These are phyloP conservation scores for Novakomyces olei DNA, from an alignment of 805 yeast species.

Conservation along the genomic window DNA sequence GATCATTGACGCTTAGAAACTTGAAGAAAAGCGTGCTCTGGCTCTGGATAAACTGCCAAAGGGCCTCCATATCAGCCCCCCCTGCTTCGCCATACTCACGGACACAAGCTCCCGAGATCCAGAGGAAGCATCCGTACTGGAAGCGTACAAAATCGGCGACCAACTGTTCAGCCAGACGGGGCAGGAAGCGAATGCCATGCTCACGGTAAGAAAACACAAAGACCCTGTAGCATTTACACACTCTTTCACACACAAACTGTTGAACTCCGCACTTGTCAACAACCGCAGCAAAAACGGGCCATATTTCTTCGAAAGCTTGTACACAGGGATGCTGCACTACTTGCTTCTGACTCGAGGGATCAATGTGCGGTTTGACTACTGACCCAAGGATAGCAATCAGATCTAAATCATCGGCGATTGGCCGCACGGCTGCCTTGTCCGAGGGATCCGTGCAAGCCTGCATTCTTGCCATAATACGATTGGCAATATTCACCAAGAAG, in stretches of 20 bases:
- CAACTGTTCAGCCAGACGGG: slow-evolving; percentile 41
- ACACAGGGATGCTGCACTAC: slow-evolving; percentile 24
- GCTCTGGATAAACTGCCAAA: slow-evolving; percentile 51
- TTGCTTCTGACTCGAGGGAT: too few relatives aligned
- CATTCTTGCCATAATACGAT: slow-evolving; percentile 11
- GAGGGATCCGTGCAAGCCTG: slow-evolving; percentile 13
- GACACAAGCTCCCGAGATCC: slow-evolving; percentile 63
- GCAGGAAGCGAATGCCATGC: slow-evolving; percentile 35
- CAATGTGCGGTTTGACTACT: slow-evolving; percentile 21
- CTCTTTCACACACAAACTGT: slow-evolving; percentile 47
- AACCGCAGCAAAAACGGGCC: slow-evolving; percentile 34
- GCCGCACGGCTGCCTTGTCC: slow-evolving; percentile 19
- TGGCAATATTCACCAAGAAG: slow-evolving; percentile 47
- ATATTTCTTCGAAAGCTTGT: slow-evolving; percentile 30
- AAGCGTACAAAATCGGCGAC: slow-evolving; percentile 48
- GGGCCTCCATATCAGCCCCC: slow-evolving; percentile 29
- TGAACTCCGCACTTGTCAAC: slow-evolving; percentile 36
- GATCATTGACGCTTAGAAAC: slow-evolving; percentile 15
- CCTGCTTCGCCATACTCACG: slow-evolving; percentile 45
- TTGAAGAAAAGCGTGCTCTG: slow-evolving; percentile 40
- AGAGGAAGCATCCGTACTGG: slow-evolving; percentile 60
- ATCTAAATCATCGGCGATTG: slow-evolving; percentile 55
- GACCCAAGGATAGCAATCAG: slow-evolving; percentile 37
- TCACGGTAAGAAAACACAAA: slow-evolving; percentile 40
- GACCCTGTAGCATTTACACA: slow-evolving; percentile 43